Evolutionary conservation across 306 rosid species (phyloP).

Genomic region (Cicer yamashitae): DNA sequence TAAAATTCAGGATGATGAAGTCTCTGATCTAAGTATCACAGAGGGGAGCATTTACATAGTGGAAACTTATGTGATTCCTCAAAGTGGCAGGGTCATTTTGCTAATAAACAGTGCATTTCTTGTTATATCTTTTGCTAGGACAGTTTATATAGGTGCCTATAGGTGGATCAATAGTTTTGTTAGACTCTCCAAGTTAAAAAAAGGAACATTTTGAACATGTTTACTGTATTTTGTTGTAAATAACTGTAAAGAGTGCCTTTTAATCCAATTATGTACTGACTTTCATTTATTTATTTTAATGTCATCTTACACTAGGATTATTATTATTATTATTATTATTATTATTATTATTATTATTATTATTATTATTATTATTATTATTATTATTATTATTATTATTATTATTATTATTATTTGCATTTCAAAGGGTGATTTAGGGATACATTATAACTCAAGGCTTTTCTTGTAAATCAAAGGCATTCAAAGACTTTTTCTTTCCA

Average conservation of each 20-base stretch:
- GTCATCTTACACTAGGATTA: neutral
- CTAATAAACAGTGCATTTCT: no score
- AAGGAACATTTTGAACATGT: conserved; percentile 10
- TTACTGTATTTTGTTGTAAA: conserved; percentile 15
- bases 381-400: no score
- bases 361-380: no score
- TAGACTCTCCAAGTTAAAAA: neutral
- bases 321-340: no score
- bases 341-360: no score
- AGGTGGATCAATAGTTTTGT: conserved; percentile 35
- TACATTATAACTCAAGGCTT: neutral
- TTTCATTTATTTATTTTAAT: neutral
- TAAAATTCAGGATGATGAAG: conserved; percentile 13
- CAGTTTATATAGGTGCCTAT: neutral
- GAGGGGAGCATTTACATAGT: no score
- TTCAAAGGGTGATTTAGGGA: neutral
- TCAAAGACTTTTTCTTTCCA: no score
- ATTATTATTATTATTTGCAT: no score
- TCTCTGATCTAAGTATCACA: neutral
- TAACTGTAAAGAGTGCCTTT: conserved; percentile 18
- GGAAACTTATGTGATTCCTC: no score
- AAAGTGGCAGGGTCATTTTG: no score
- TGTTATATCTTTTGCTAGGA: neutral
- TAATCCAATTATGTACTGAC: neutral
- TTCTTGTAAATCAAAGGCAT: no score